Percentiles rank a stretch among this genome's conserved stretches.
Conservation (phyloP, 768 basidiomycete species). For the Suillus variegatus region DNA sequence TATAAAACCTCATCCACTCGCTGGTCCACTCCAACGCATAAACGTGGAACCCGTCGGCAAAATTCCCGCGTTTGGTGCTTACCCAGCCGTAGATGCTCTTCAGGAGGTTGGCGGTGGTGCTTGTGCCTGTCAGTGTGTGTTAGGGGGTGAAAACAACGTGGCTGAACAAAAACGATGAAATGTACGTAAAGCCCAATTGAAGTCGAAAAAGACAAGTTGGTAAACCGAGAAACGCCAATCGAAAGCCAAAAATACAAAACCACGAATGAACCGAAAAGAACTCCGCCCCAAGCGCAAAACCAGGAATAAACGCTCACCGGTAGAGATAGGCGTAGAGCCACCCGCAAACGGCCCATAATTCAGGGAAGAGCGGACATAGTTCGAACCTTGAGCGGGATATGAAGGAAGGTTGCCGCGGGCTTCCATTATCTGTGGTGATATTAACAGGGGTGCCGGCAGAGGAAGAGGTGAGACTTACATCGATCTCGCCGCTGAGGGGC, state of each 20-base stretch:
- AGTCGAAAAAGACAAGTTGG: too few relatives aligned
- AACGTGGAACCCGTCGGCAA: slow-evolving; percentile 50
- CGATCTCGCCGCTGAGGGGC: slow-evolving; percentile 60
- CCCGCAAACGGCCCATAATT: slow-evolving; percentile 63
- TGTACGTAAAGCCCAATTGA: background rate
- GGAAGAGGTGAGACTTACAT: slow-evolving; percentile 42
- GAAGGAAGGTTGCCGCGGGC: slow-evolving; percentile 50
- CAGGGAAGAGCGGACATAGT: slow-evolving; percentile 56
- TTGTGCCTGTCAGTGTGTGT: slow-evolving; percentile 9
- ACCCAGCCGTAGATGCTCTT: slow-evolving; percentile 40
- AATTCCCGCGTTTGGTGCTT: slow-evolving; percentile 42
- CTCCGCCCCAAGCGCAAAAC: background rate
- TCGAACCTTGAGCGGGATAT: slow-evolving; percentile 44
- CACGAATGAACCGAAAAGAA: background rate
- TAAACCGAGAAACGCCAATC: background rate
- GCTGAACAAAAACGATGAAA: background rate
- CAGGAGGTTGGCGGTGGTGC: slow-evolving; percentile 26
- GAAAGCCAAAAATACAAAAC: background rate
- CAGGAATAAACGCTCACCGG: slow-evolving; percentile 14
- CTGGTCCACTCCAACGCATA: slow-evolving; percentile 64
- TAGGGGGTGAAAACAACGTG: background rate
- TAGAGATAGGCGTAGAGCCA: slow-evolving; percentile 33
- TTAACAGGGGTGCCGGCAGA: background rate
- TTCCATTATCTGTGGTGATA: slow-evolving; percentile 45
- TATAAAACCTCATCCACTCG: slow-evolving; percentile 53